Conservation (phyloP, 257 asterid species). For the Solanum medicagineum region DNA sequence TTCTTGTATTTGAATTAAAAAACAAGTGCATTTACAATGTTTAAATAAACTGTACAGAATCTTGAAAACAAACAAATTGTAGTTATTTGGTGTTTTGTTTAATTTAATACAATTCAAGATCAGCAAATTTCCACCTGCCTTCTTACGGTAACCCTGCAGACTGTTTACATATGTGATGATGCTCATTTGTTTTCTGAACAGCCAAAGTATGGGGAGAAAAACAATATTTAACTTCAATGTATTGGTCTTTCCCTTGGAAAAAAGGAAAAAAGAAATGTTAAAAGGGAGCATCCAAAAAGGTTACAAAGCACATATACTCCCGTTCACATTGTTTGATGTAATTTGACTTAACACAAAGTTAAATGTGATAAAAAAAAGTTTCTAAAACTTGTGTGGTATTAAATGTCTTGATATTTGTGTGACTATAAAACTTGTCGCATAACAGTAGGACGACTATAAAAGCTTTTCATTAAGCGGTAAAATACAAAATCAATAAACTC, state of each 20-base stretch:
- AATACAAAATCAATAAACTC: not conserved
- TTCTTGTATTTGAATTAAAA: not conserved
- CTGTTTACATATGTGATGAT: not conserved
- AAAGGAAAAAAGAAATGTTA: not conserved
- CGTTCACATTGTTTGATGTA: not conserved
- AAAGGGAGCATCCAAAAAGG: not conserved
- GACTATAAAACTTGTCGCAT: too few relatives aligned
- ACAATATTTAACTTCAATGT: not conserved
- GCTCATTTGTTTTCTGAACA: not conserved
- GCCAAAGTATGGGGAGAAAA: not conserved
- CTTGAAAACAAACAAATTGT: not conserved
- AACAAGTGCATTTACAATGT: not conserved
- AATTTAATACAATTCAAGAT: not conserved
- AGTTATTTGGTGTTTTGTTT: not conserved
- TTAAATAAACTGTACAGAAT: not conserved
- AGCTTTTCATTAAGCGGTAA: not conserved
- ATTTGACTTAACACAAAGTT: not conserved
- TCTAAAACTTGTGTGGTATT: not conserved
- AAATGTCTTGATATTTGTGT: not conserved
- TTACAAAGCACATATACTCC: not conserved
- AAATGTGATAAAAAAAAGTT: too few relatives aligned
- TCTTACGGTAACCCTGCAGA: not conserved
- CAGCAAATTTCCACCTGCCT: not conserved
- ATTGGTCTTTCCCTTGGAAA: not conserved
- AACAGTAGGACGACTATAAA: too few relatives aligned